These are phyloP conservation scores for Phytophthora boehmeriae DNA, from an alignment of 352 stramenopile species.

Conservation along the genomic window DNA sequence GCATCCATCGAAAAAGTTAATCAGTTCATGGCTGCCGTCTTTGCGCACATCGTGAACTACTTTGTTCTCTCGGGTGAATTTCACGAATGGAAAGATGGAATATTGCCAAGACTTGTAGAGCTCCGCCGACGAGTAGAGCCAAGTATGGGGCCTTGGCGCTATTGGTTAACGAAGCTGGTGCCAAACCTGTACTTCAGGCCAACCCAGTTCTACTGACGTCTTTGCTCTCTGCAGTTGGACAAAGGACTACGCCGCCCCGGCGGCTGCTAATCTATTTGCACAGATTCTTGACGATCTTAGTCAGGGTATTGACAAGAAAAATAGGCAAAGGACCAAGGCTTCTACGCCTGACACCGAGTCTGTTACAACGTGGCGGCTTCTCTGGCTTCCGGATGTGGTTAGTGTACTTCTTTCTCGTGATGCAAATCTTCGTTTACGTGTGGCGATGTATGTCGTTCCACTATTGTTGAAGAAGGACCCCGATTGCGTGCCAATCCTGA, in stretches of 20 bases:
- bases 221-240: slow-evolving; percentile 64
- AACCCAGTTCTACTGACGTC: slow-evolving; percentile 59
- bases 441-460: slow-evolving; percentile 80
- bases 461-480: slow-evolving; percentile 77
- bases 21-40: slow-evolving; percentile 87
- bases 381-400: slow-evolving; percentile 69
- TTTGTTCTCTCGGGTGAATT: slow-evolving; percentile 48
- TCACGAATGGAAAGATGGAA: slow-evolving; percentile 50
- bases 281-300: slow-evolving; percentile 64
- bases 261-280: slow-evolving; percentile 72
- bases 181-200: slow-evolving; percentile 45
- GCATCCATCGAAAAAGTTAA: slow-evolving; percentile 87
- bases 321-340: slow-evolving; percentile 12
- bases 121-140: slow-evolving; percentile 66
- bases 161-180: slow-evolving; percentile 53
- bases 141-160: slow-evolving; percentile 74
- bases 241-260: slow-evolving; percentile 71
- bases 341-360: slow-evolving; percentile 24
- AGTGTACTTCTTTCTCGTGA: slow-evolving; percentile 56
- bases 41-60: slow-evolving; percentile 74
- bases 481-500: slow-evolving; percentile 51
- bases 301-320: slow-evolving; percentile 17
- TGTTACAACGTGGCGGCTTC: slow-evolving; percentile 39
- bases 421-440: slow-evolving; percentile 54
- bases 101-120: slow-evolving; percentile 57